Evolutionary conservation across 73 alveolate genomes (phyloP).

Genomic region (Paramecium primaurelia): DNA sequence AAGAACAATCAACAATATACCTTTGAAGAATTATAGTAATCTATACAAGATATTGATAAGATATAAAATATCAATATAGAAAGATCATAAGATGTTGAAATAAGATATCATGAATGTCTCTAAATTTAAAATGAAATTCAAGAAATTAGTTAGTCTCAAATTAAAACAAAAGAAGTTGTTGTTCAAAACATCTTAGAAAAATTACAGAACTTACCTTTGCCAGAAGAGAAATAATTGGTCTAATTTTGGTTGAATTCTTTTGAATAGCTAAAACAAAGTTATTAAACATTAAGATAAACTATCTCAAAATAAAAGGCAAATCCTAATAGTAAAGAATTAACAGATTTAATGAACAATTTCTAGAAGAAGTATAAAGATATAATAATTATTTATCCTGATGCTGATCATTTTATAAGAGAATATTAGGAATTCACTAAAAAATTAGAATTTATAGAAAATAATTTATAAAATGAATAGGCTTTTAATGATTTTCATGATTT

Average conservation of each 20-base stretch:
- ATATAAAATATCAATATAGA: background rate
- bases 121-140: background rate
- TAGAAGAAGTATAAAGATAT: background rate
- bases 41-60: background rate
- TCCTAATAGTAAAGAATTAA: slow-evolving; percentile 21
- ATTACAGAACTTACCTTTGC: background rate
- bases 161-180: background rate
- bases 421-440: background rate
- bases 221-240: background rate
- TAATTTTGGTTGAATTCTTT: background rate
- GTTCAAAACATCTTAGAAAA: background rate
- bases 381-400: background rate
- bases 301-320: background rate
- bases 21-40: background rate
- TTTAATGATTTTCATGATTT: background rate
- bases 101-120: background rate
- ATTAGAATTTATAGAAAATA: background rate
- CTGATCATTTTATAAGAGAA: background rate
- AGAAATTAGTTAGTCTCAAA: background rate
- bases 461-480: background rate
- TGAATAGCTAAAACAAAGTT: background rate
- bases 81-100: background rate
- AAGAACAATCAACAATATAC: background rate
- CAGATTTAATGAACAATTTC: background rate
- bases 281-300: background rate